Evolutionary conservation across 1,284 basidiomycete species (phyloP), one percentile per base, ranked within the genome.

Genomic region (Polyporus tsugae): DNA sequence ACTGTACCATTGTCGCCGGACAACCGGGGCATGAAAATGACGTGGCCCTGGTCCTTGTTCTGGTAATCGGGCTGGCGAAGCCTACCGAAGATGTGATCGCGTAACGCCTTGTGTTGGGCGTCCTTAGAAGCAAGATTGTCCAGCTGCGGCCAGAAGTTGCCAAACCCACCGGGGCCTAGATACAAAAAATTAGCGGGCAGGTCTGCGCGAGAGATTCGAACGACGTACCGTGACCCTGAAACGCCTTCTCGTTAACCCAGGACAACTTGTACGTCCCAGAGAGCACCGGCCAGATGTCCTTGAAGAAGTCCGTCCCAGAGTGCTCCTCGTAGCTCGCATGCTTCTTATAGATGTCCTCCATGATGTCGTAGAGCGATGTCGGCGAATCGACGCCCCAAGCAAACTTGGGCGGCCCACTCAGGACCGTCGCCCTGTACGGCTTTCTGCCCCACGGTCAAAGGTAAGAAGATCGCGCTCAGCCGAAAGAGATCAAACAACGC

Each of bases 211-310:
- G 38, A 42, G 11, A 49, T 35, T 15, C 29, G 68, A 35, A 22
- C 15, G 6, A 42, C 52, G 19, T 62, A 70, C 75, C 75, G 55
- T 77, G 75, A 22, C 75, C 75, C 35, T 72, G 68, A 58, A 70
- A 72, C 25, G 69, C 70, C 67, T 74, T 42, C 55, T 68, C 57
- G 70, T 77, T 70, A 67, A 76, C 69, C 75, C 76, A 73, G 42
- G 72, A 71, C 58, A 74, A 53, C 44, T 64, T 55, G 61, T 73
- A 74, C 35, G 74, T 69, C 46, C 69, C 53, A 6, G 53, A 53
- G 13, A 80, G 66, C 17, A 80, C 69, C 2, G 79, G 78, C 76
- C 78, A 78, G 53, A 81, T 80, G 53, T 80, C 73, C 9, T 70
- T 60, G 65, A 77, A 77, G 67, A 75, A 80, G 35, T 75, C 68